These are phyloP conservation scores for Powellomyces hirtus DNA, from an alignment of 192 early-diverging fungal genomes.

Conservation along the genomic window DNA sequence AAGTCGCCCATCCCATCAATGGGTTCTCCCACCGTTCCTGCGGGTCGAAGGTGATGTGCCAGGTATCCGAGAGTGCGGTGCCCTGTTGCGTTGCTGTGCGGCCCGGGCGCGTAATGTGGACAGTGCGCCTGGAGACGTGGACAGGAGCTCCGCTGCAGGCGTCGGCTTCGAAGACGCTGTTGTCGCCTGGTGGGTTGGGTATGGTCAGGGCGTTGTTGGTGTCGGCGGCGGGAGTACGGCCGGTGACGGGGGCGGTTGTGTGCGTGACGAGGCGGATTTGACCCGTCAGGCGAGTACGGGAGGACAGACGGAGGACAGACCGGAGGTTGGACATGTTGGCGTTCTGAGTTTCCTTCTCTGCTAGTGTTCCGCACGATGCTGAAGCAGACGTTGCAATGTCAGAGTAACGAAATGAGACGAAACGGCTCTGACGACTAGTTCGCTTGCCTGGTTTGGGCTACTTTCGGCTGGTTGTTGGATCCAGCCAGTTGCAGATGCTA, in stretches of 20 bases:
- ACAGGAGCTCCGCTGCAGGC: constrained; percentile 21
- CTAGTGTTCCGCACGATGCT: no score
- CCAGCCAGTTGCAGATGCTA: no score
- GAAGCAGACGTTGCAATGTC: no score
- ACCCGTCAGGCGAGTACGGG: no score
- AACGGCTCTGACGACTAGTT: no score
- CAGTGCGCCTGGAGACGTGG: constrained; percentile 40
- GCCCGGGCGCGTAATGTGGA: constrained; percentile 79
- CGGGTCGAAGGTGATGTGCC: constrained; percentile 91
- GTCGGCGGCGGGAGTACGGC: background rate
- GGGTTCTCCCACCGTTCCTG: constrained; percentile 89
- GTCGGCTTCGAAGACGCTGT: constrained; percentile 26
- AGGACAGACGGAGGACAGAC: no score
- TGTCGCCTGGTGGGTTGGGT: constrained; percentile 9
- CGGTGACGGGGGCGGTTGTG: background rate
- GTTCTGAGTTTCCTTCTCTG: no score
- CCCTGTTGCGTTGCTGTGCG: constrained; percentile 88
- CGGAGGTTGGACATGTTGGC: no score
- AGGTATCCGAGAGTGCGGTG: constrained; percentile 69
- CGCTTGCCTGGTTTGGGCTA: no score
- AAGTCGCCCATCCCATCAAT: constrained; percentile 88
- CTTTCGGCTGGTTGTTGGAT: no score
- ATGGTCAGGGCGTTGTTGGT: constrained; percentile 7
- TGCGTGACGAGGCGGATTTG: background rate
- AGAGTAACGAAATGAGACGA: no score